Percentiles rank a stretch among this genome's conserved stretches.
Conservation (phyloP, 345 rosid species). For the Erodium maritimum region DNA sequence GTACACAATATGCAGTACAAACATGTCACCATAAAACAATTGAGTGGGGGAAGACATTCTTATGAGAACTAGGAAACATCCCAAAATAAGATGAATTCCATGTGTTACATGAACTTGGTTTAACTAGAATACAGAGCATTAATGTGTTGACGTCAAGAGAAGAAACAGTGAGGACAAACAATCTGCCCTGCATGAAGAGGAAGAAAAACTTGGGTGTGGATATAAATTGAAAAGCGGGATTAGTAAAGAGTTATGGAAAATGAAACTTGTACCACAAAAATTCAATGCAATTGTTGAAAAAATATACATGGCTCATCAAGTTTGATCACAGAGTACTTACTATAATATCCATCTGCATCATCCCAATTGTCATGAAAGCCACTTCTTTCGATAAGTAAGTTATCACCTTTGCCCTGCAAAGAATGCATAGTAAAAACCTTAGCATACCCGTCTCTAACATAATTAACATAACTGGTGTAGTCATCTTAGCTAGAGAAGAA, state of each 20-base stretch:
- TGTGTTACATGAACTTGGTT: neutral
- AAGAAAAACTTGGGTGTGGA: neutral
- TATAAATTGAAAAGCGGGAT: neutral
- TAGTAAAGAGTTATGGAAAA: neutral
- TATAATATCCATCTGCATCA: slow-evolving; percentile 95
- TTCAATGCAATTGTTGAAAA: neutral
- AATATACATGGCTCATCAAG: neutral
- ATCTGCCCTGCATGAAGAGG: neutral
- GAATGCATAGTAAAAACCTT: slow-evolving; percentile 15
- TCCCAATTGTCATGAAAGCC: slow-evolving; percentile 99
- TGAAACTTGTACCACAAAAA: neutral
- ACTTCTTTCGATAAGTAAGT: slow-evolving; percentile 55
- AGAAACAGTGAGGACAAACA: no score
- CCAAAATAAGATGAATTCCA: neutral
- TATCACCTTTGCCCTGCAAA: slow-evolving; percentile 59
- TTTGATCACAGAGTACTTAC: slow-evolving; percentile 34
- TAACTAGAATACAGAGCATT: neutral
- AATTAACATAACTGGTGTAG: neutral
- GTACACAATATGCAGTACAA: no score
- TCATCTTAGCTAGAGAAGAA: neutral
- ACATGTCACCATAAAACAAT: no score
- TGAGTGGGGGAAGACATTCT: neutral
- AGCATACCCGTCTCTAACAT: slow-evolving; percentile 3
- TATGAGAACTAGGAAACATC: neutral
- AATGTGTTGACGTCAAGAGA: neutral